phyloP scores from a whole-genome alignment of 345 rosid genomes.

The Populus ilicifolia region DNA sequence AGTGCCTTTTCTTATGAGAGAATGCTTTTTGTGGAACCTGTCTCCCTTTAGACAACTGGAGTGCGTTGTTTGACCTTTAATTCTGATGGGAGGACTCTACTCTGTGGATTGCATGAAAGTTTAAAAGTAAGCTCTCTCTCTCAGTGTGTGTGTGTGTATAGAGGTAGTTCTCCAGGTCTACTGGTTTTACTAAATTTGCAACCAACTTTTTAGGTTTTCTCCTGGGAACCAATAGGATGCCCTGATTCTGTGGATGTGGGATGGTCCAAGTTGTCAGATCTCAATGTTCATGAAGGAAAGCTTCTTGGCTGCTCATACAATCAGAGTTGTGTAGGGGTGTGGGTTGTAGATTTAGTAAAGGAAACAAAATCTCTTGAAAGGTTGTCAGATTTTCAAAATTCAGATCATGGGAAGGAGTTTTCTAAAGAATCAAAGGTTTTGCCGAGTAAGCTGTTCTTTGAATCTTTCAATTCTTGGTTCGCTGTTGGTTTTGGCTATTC shows the following conservation, averaged over 20 bases:
- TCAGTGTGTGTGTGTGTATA: not conserved
- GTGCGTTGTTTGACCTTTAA: conserved; percentile 90
- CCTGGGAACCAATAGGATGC: conserved; percentile 95
- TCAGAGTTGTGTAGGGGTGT: conserved; percentile 96
- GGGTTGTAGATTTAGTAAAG: conserved; percentile 84
- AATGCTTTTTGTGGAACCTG: conserved; percentile 1
- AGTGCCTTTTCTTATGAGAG: not conserved
- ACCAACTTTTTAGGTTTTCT: conserved; percentile 57
- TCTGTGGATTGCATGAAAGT: conserved; percentile 93
- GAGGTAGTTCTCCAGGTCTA: conserved; percentile 7
- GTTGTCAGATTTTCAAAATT: conserved; percentile 76
- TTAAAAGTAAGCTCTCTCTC: conserved; percentile 50
- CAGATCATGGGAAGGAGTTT: conserved; percentile 45
- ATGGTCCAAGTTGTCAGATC: conserved; percentile 95
- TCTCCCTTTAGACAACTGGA: conserved; percentile 59
- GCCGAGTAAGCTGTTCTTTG: conserved; percentile 46
- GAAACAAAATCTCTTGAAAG: conserved; percentile 81
- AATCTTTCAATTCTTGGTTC: conserved; percentile 7
- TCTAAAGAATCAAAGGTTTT: conserved; percentile 56
- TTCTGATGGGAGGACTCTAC: conserved; percentile 90
- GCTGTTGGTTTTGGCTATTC: conserved; percentile 4
- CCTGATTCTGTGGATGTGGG: conserved; percentile 96
- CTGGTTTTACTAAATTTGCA: conserved; percentile 11
- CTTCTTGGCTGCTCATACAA: conserved; percentile 98
- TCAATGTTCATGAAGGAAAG: conserved; percentile 93